Percentiles rank a stretch among this genome's conserved stretches.
These are phyloP conservation scores for Neurospora sp. DNA, from an alignment of 2,329 filamentous ascomycete genomes.

Conservation along the genomic window DNA sequence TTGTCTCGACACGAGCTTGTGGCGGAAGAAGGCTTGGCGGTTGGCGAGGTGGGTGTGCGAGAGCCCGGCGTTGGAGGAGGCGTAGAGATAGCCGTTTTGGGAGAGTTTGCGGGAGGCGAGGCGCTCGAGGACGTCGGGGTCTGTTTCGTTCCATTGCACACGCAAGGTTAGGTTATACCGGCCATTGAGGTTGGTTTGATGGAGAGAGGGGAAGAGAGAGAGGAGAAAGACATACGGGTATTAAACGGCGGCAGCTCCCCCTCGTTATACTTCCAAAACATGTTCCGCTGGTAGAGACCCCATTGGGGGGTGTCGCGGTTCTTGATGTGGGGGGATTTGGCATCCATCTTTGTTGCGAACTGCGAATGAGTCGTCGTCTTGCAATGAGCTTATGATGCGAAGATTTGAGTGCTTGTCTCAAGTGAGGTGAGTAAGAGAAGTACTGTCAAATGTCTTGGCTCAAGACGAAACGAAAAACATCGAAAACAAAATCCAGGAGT, in stretches of 20 bases:
- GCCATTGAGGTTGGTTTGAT: background rate
- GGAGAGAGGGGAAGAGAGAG: background rate
- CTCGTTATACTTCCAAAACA: constrained; percentile 20
- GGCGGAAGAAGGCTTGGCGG: constrained; percentile 53
- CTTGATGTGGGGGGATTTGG: constrained; percentile 17
- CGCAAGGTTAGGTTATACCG: background rate
- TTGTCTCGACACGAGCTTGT: constrained; percentile 52
- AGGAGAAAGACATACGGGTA: background rate
- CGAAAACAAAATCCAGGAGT: background rate
- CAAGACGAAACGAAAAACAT: background rate
- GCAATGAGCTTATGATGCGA: too few species aligned
- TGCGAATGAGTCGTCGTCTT: too few species aligned
- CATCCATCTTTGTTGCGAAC: constrained; percentile 5
- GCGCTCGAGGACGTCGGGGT: constrained; percentile 35
- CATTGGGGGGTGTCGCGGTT: constrained; percentile 17
- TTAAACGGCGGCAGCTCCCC: background rate
- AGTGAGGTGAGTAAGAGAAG: background rate
- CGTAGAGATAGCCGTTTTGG: constrained; percentile 48
- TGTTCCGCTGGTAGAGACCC: constrained; percentile 19
- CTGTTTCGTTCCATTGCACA: background rate
- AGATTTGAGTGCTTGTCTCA: too few species aligned
- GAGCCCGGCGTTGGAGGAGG: constrained; percentile 46
- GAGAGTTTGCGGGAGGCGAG: constrained; percentile 46
- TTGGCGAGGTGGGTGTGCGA: constrained; percentile 46
- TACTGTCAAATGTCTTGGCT: background rate